Evolutionary conservation across 257 asterid species (phyloP).

Genomic region (Solanum paucissectum): DNA sequence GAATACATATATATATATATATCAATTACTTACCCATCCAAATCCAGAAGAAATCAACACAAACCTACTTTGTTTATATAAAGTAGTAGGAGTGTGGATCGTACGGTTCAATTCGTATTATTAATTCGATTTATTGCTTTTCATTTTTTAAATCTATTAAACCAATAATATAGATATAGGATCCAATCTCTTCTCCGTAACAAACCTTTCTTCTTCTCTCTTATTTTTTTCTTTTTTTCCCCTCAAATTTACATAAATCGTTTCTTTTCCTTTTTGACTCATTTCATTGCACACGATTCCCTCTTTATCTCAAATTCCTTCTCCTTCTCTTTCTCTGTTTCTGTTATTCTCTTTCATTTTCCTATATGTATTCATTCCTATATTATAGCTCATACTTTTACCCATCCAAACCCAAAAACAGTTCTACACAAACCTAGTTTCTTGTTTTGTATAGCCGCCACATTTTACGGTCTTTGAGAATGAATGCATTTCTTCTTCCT

Average conservation of each 20-base stretch:
- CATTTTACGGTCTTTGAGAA: neutral
- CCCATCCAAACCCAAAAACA: neutral
- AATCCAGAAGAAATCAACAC: neutral
- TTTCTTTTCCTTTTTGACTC: neutral
- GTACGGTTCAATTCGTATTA: no score
- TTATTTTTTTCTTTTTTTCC: no score
- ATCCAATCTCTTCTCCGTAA: neutral
- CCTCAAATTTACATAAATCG: neutral
- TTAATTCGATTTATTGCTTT: no score
- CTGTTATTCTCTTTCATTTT: neutral
- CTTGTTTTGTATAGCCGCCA: neutral
- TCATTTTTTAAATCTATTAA: no score
- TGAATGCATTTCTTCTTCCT: neutral
- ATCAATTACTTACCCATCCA: neutral
- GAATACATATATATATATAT: neutral
- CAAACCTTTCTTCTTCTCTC: no score
- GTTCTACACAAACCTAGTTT: neutral
- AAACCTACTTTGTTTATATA: neutral
- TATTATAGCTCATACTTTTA: neutral
- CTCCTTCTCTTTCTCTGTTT: neutral
- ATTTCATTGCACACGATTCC: neutral
- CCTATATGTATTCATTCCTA: neutral
- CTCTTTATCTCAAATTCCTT: neutral
- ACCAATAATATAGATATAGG: no score
- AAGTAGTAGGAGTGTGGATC: no score